A percentile compares a stretch with the other conserved stretches of the same genome.
Evolutionary conservation across 345 rosid genomes (phyloP).

Genomic region (Euphorbia lathyris): DNA sequence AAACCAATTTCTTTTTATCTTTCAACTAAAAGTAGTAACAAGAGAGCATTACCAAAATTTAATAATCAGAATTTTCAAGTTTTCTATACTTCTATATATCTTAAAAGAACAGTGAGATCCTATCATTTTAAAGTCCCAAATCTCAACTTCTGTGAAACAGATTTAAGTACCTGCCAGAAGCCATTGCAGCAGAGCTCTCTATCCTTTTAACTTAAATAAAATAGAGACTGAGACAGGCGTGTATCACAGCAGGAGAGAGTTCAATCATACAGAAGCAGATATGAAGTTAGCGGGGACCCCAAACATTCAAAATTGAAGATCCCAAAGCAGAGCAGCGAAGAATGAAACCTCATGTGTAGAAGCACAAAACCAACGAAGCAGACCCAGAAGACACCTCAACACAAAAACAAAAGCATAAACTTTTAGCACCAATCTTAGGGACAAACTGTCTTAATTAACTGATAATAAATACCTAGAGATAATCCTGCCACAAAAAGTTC

Average conservation of each 20-base stretch:
- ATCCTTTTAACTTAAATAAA: conserved; percentile 50
- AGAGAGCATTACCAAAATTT: not conserved
- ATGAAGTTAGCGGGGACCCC: conserved; percentile 57
- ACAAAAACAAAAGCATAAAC: conserved; percentile 55
- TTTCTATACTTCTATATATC: not conserved
- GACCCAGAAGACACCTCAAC: conserved; percentile 92
- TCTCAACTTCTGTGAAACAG: conserved; percentile 45
- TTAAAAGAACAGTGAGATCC: conserved; percentile 13
- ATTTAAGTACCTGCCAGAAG: conserved; percentile 63
- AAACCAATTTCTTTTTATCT: not conserved
- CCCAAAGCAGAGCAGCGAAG: conserved; percentile 60
- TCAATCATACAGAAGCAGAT: conserved; percentile 54
- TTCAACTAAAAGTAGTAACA: not conserved
- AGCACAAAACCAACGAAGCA: conserved; percentile 86
- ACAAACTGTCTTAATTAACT: conserved; percentile 33
- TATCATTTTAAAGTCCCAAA: conserved; percentile 15
- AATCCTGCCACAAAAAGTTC: conserved; percentile 26
- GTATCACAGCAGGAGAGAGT: conserved; percentile 49
- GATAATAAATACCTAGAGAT: conserved; percentile 30
- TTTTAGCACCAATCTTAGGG: conserved; percentile 49
- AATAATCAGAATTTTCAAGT: not conserved
- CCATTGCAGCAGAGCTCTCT: conserved; percentile 50
- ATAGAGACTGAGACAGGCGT: conserved; percentile 40
- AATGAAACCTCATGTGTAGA: conserved; percentile 63
- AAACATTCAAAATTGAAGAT: conserved; percentile 60